phyloP scores from a whole-genome alignment of 1,139 yeast species.

The Starmera stellimalicola region DNA sequence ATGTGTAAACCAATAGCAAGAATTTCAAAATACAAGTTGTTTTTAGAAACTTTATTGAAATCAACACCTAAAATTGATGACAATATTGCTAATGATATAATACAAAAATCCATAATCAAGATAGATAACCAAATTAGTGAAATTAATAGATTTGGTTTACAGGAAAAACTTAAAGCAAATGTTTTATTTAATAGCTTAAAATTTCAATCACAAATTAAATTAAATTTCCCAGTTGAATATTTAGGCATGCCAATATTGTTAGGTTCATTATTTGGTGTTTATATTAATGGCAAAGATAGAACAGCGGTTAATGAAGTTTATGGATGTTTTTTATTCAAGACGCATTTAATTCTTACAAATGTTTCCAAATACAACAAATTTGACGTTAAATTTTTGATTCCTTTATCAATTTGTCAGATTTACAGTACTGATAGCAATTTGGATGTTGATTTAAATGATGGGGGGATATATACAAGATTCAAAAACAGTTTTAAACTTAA shows the following conservation, averaged over 20 bases:
- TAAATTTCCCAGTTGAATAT: constrained; percentile 24
- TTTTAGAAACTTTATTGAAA: constrained; percentile 33
- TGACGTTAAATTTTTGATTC: constrained; percentile 37
- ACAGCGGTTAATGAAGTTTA: constrained; percentile 18
- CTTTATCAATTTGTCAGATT: constrained; percentile 31
- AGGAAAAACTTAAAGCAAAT: constrained; percentile 13
- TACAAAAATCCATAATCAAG: constrained; percentile 16
- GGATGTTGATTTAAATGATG: not conserved
- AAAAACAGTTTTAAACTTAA: constrained; percentile 31
- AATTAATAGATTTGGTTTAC: constrained; percentile 16
- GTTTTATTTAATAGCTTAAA: constrained; percentile 10
- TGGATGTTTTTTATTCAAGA: constrained; percentile 40
- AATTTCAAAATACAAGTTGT: constrained; percentile 39
- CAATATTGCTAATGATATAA: constrained; percentile 11
- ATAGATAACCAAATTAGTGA: constrained; percentile 14
- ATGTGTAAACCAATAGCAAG: constrained; percentile 46
- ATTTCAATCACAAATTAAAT: constrained; percentile 5
- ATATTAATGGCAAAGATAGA: constrained; percentile 24
- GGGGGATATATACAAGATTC: constrained; percentile 23
- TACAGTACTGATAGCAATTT: constrained; percentile 22
- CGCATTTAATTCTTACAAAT: constrained; percentile 33
- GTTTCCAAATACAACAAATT: constrained; percentile 18
- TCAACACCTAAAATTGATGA: constrained; percentile 16
- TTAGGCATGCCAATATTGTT: constrained; percentile 32
- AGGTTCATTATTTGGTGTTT: constrained; percentile 32